phyloP scores from a whole-genome alignment of 441 rosid genomes.

The Biscutella laevigata region DNA sequence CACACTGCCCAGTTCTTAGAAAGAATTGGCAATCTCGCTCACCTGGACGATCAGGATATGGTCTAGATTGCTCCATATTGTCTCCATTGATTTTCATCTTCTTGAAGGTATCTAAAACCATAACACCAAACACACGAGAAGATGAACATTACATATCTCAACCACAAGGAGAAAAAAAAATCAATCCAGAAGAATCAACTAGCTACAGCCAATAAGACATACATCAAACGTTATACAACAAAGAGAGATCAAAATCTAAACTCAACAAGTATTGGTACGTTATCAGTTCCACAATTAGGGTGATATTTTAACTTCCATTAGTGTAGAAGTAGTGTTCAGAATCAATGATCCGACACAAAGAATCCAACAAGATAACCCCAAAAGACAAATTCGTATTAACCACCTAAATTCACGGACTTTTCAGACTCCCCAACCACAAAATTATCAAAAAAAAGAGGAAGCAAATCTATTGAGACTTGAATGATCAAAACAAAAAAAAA shows the following conservation, averaged over 20 bases:
- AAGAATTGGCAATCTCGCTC: slow-evolving; percentile 69
- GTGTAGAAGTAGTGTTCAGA: slow-evolving; percentile 6
- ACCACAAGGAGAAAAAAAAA: not conserved
- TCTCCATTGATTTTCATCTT: slow-evolving; percentile 45
- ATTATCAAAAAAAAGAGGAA: not conserved
- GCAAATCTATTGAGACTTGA: not conserved
- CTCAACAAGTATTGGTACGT: not conserved
- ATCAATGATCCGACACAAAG: slow-evolving; percentile 17
- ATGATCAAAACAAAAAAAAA: not conserved
- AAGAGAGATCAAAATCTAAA: slow-evolving; percentile 15
- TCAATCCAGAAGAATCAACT: not conserved
- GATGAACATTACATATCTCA: not conserved
- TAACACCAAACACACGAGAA: slow-evolving; percentile 15
- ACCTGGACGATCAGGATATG: slow-evolving; percentile 81
- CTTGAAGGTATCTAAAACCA: slow-evolving; percentile 36
- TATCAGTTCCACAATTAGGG: no score
- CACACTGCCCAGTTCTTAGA: slow-evolving; percentile 70
- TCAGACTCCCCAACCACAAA: no score
- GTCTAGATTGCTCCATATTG: slow-evolving; percentile 26
- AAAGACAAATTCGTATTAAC: no score
- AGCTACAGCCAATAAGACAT: slow-evolving; percentile 1
- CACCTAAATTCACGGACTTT: no score
- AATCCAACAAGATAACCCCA: no score
- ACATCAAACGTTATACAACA: slow-evolving; percentile 13
- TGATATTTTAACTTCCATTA: slow-evolving; percentile 9